Conservation (phyloP, 1,284 basidiomycete genomes). For the Chalciporus sp. region DNA sequence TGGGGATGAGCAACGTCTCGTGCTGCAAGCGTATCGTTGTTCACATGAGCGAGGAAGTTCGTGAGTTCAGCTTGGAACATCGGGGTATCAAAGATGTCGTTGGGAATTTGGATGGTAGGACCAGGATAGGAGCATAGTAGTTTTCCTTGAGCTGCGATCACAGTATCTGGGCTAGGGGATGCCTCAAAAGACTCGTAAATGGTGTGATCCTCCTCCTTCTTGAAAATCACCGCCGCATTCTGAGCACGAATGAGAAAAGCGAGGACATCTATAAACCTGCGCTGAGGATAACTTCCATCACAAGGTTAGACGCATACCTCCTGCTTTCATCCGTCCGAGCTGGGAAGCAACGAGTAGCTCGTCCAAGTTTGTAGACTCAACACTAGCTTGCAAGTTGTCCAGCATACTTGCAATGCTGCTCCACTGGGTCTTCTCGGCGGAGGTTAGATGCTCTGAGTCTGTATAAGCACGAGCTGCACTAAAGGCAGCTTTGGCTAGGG, state of each 20-base stretch:
- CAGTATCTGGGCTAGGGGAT: slow-evolving; percentile 8
- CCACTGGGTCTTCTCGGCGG: too few species aligned
- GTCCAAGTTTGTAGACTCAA: not conserved
- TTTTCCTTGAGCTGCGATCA: slow-evolving; percentile 32
- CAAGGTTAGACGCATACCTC: slow-evolving; percentile 2
- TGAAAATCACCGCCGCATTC: slow-evolving; percentile 36
- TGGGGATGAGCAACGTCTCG: slow-evolving; percentile 39
- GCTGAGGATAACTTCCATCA: not conserved
- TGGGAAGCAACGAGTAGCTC: slow-evolving; percentile 1
- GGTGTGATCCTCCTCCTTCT: slow-evolving; percentile 11
- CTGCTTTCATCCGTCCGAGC: slow-evolving; percentile 6
- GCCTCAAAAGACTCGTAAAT: slow-evolving; percentile 37
- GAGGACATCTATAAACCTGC: slow-evolving; percentile 12
- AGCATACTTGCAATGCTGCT: too few species aligned
- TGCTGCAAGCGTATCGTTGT: slow-evolving; percentile 7
- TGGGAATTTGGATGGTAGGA: slow-evolving; percentile 6
- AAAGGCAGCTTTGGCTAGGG: too few species aligned
- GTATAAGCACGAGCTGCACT: too few species aligned
- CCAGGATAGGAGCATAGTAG: slow-evolving; percentile 29
- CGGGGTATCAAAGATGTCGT: slow-evolving; percentile 3
- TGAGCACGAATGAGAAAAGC: slow-evolving; percentile 32
- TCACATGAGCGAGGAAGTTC: slow-evolving; percentile 6
- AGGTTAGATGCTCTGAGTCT: too few species aligned
- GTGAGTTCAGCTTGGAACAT: slow-evolving; percentile 12
- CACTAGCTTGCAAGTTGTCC: too few species aligned